Conservation (phyloP, 1,284 basidiomycete species). For the Apiotrichum sp. region DNA sequence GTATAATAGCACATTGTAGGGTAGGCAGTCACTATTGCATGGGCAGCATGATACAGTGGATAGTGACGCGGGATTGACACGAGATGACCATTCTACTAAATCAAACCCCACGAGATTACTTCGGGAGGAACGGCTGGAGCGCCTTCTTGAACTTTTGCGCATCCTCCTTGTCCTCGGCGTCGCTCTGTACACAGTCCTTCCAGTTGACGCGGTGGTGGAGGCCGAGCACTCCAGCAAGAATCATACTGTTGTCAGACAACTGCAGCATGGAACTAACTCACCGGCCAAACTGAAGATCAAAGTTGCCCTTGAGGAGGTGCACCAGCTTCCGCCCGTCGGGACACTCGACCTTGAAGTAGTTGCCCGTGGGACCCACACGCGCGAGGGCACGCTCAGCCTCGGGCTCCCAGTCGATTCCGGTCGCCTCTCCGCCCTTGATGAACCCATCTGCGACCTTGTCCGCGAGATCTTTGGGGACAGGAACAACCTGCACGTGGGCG, state of each 20-base stretch:
- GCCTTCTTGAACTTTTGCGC: constrained; percentile 72
- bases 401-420: constrained; percentile 59
- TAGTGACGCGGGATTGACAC: too few species aligned
- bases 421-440: constrained; percentile 57
- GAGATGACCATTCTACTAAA: too few species aligned
- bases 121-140: constrained; percentile 59
- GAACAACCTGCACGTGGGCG: constrained; percentile 82
- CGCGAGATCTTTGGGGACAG: constrained; percentile 61
- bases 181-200: constrained; percentile 74
- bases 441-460: constrained; percentile 66
- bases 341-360: constrained; percentile 84
- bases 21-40: constrained; percentile 5
- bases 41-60: neutral
- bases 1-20: neutral
- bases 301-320: constrained; percentile 73
- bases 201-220: constrained; percentile 76
- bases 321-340: constrained; percentile 80
- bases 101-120: neutral
- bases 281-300: constrained; percentile 89
- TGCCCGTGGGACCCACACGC: constrained; percentile 50
- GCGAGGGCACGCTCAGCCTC: constrained; percentile 61
- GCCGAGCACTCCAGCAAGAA: constrained; percentile 65
- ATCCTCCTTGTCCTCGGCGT: constrained; percentile 75
- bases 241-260: constrained; percentile 55
- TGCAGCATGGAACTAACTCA: constrained; percentile 46